Evolutionary conservation across 176 grass and related monocot species (phyloP).

Genomic region (Avena atlantica): DNA sequence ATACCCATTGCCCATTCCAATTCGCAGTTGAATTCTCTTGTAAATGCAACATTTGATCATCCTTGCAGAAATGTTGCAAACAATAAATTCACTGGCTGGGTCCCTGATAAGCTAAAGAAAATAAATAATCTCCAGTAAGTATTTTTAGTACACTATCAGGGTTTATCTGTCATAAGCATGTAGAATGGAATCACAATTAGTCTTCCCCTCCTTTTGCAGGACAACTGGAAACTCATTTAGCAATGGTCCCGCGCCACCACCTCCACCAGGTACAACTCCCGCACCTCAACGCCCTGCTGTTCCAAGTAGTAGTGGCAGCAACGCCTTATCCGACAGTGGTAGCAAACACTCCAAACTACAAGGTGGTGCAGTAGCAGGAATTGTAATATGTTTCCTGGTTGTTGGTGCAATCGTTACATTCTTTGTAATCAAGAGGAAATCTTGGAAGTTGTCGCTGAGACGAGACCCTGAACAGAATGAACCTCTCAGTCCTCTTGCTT

Average conservation of each 20-base stretch:
- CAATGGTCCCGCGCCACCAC: conserved; percentile 68
- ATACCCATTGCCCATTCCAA: background rate
- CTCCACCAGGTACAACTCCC: conserved; percentile 64
- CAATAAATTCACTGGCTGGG: conserved; percentile 90
- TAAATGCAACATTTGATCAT: conserved; percentile 37
- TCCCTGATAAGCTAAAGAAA: conserved; percentile 79
- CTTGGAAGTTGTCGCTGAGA: conserved; percentile 46
- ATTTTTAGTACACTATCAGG: background rate
- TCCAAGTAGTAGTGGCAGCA: conserved; percentile 37
- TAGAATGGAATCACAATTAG: conserved; percentile 34
- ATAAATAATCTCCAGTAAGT: conserved; percentile 78
- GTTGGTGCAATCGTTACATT: conserved; percentile 58
- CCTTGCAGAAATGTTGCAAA: conserved; percentile 82
- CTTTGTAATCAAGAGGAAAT: conserved; percentile 72
- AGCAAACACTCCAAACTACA: conserved; percentile 61
- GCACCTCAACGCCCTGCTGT: conserved; percentile 27
- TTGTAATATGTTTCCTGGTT: conserved; percentile 79
- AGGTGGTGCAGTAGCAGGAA: conserved; percentile 83
- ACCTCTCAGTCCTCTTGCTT: conserved; percentile 73
- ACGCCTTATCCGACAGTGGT: conserved; percentile 15
- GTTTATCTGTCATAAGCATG: conserved; percentile 24
- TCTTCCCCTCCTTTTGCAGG: conserved; percentile 46
- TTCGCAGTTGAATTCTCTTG: conserved; percentile 17
- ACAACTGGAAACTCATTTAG: conserved; percentile 77
- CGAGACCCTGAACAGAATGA: conserved; percentile 62